Evolutionary conservation across 1,139 yeast genomes (phyloP).

Genomic region (Saccharomyces uvarum): DNA sequence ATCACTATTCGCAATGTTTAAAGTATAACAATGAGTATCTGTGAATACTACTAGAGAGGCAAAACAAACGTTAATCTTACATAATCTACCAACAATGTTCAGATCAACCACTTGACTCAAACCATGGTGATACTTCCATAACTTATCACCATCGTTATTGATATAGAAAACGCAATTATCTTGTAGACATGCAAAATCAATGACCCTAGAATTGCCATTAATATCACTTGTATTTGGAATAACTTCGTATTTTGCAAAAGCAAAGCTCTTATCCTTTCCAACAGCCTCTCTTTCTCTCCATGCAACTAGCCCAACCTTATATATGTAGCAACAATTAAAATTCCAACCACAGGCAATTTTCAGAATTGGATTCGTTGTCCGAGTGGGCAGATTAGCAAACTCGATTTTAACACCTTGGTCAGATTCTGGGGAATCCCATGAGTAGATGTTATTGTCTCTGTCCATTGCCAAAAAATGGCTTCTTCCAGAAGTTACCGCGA

Average conservation of each 20-base stretch:
- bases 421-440: constrained; percentile 51
- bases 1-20: constrained; percentile 38
- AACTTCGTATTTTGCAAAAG: constrained; percentile 37
- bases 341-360: constrained; percentile 69
- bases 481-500: constrained; percentile 57
- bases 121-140: constrained; percentile 39
- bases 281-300: constrained; percentile 48
- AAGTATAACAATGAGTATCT: constrained; percentile 30
- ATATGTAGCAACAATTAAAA: constrained; percentile 45
- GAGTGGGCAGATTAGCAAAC: constrained; percentile 32
- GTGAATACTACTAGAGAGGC: constrained; percentile 48
- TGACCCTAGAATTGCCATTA: constrained; percentile 33
- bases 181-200: constrained; percentile 51
- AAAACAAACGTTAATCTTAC: constrained; percentile 24
- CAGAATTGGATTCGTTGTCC: constrained; percentile 31
- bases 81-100: constrained; percentile 23
- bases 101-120: constrained; percentile 18
- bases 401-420: constrained; percentile 42
- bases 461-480: constrained; percentile 60
- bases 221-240: constrained; percentile 37
- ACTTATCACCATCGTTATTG: constrained; percentile 37
- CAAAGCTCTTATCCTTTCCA: constrained; percentile 22
- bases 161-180: constrained; percentile 47
- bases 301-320: constrained; percentile 47
- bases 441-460: constrained; percentile 43